Evolutionary conservation across 2,329 filamentous ascomycete species (phyloP), one percentile per base, ranked within the genome.

Genomic region (Claviceps fusiformis): DNA sequence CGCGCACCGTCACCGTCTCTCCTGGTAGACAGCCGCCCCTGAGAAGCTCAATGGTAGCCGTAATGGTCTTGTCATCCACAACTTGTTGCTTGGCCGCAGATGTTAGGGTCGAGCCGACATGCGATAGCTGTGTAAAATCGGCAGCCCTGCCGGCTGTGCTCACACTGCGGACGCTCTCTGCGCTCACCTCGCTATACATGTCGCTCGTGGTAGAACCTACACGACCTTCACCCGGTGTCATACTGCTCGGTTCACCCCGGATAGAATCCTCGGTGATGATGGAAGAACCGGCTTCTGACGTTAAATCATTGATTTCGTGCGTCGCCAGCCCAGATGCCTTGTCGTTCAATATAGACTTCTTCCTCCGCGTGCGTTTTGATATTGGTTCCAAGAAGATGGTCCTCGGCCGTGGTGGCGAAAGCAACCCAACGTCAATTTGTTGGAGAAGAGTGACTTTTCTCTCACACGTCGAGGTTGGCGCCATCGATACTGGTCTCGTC

Each of bases 361-460:
- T 88, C 60, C 79, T 80, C 63, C 79, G 85, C 45, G 79, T 74
- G 57, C 82, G 79, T 64, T 80, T 85, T n/a, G 85, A 86, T 60
- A 95, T 83, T 0, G 91, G 89, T 66, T 96, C 91, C 39, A 97
- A 75, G 3, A 89, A 92, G 59, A 97, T 91, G 5, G 87, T 86
- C 55, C 87, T 82, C 31, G 90, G 83, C 62, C 87, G 88, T 2
- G 91, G 91, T 2, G 83, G 77, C 11, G 78, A 73, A 37, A 96
- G 75, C 1, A 82, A 73, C 6, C 88, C 89, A 60, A 97, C 85
- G 65, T 98, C 93, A 52, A 97, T 85, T 57, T 81, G 83, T 68
- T 96, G 89, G 39, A 88, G 74, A 8, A 96, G 74, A 57, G 84
- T 82, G 27, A 98, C 78, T 64, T 90, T 91, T 58, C 83, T 80